Conservation (phyloP, 139 green algal species). For the Haematococcus lacustris region DNA sequence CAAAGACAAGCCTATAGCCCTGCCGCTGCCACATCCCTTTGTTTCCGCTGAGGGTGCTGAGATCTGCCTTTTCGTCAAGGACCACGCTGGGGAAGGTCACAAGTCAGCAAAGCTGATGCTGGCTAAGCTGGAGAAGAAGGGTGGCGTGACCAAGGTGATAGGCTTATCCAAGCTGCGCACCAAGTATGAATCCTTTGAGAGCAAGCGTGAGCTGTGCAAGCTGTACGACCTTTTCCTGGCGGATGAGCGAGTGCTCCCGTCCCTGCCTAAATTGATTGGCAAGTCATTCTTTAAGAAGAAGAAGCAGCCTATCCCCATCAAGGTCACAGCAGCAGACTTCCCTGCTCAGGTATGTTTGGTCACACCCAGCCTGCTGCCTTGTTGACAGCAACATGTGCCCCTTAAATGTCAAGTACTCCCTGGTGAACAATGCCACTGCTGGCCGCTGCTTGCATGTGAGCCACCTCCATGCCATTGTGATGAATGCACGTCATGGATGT, state of each 20-base stretch:
- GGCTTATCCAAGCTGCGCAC: constrained; percentile 70
- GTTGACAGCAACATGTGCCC: too few relatives aligned
- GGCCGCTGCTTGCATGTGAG: too few relatives aligned
- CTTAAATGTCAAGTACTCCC: too few relatives aligned
- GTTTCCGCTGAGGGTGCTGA: constrained; percentile 60
- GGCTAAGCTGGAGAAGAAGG: constrained; percentile 48
- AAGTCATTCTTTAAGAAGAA: constrained; percentile 96
- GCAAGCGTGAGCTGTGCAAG: constrained; percentile 84
- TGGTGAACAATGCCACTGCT: too few relatives aligned
- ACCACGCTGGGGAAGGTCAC: constrained; percentile 77
- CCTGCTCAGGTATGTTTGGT: constrained; percentile 15
- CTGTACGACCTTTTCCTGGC: constrained; percentile 93
- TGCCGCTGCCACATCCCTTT: constrained; percentile 79
- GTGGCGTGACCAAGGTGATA: constrained; percentile 74
- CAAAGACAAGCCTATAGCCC: constrained; percentile 73
- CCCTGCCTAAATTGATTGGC: constrained; percentile 89
- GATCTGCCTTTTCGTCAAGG: constrained; percentile 92
- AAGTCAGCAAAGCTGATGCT: constrained; percentile 80
- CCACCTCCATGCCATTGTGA: too few relatives aligned
- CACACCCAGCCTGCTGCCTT: too few relatives aligned
- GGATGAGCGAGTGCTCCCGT: constrained; percentile 82
- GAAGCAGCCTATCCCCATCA: constrained; percentile 86
- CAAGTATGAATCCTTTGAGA: constrained; percentile 92
- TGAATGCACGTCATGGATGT: too few relatives aligned
- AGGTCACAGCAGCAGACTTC: constrained; percentile 40